Evolutionary conservation across 2,329 filamentous ascomycete genomes (phyloP), one percentile per base, ranked within the genome.

Genomic region (Annulohypoxylon truncatum): DNA sequence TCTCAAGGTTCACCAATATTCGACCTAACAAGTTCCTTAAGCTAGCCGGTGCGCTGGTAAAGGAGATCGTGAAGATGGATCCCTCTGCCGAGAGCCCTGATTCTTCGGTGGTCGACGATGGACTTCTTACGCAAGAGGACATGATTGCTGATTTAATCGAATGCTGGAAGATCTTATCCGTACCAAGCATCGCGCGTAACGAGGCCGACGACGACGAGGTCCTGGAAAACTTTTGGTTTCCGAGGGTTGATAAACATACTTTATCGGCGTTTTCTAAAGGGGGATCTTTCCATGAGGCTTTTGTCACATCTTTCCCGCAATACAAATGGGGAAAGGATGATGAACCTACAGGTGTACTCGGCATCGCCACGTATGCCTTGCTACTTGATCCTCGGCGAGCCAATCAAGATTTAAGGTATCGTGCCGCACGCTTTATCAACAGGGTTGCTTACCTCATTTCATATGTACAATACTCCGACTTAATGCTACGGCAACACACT

Each of bases 81-180:
- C 68, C 71, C 2, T 69, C 69, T n/a, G 70, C 66, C 3, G 66
- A 69, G 2, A 71, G 74, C 28, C 75, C 74, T 46, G 44, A 66
- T 2, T 72, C 74, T 12, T 62, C 73, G 9, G 70, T 74, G 33
- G 70, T 70, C 8, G 75, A 74, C 55, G 76, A 77, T 51, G 72
- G 58, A 10, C 71, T 78, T 66, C 70, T 70, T 12, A 70, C 67
- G 35, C 75, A 75, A 38, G 73, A 78, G 33, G 69, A 61, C 7
- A 75, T 82, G 59, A 68, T 82, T 2, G 67, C 70, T 15, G 81
- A 83, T 64, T 75, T 83, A 2, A 70, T 82, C 13, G 76, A 79
- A 20, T 75, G 80, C 13, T 83, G 81, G 82, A 78, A 79, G 42
- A 64, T 79, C 10, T 76, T 83, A 58, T 76, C 77, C 26, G 64